Evolutionary conservation across 176 grass and related monocot species (phyloP), one percentile per base, ranked within the genome.

Genomic region (Saccharum officinarum): DNA sequence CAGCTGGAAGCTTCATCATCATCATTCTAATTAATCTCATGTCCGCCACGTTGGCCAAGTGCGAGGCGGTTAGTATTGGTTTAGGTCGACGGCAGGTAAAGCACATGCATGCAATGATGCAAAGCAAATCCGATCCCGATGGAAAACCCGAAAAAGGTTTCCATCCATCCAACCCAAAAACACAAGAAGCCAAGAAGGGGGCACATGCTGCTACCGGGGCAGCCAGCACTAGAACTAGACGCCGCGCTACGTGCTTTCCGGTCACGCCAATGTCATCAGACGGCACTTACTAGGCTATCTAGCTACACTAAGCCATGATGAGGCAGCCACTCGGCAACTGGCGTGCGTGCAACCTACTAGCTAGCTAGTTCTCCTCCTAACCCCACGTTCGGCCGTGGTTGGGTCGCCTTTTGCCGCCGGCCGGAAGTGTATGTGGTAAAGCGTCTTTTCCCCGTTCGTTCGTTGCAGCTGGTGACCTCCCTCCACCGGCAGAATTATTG

Each of bases 61-160:
- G 38, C 55, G 59, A 44, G 18, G 73, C 81, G 0, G 82, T 67
- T 9, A 63, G 71, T 66, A 36, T 38, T 84, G 71, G 83, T 85
- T 85, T 70, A 85, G 74, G 84, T 71, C 68, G 41, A 37, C 8
- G 71, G 82, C 77, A 25, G 77, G 76, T 80, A 86, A 73, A 86
- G 77, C 41, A 1, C n/a, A n/a, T n/a, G n/a, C 49, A 52, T 52
- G 49, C 49, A 52, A 18, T 52, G 49, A 52, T 52, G 14, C 7
- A 18, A 16, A 14, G 69, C 69, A 72, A 6, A 25, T 42, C 10
- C 17, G 52, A 26, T 26, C 67, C 17, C 15, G 18, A 52, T 18
- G 15, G 49, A 34, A 59, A 59, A 18, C 26, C 14, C 14, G 6
- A 67, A 61, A 61, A 59, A 4, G 17, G 16, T 54, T 20, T 18